phyloP scores from a whole-genome alignment of 768 basidiomycete genomes.

The Tricholoma sp. region DNA sequence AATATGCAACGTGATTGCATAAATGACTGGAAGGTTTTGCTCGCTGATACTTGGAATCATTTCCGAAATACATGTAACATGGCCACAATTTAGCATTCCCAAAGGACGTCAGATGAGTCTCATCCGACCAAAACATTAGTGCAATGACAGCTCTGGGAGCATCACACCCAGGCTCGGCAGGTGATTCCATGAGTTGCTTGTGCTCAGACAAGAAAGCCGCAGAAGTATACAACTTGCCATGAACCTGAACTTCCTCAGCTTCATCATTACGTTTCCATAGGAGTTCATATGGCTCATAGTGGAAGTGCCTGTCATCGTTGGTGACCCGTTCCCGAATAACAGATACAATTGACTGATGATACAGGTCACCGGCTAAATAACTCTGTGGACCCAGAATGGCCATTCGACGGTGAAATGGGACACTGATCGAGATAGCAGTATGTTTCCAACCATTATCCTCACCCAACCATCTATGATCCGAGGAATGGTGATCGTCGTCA shows the following conservation, averaged over 20 bases:
- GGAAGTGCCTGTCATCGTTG: background rate
- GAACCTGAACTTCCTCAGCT: conserved; percentile 2
- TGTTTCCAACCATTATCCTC: too few relatives aligned
- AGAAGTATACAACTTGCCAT: conserved; percentile 14
- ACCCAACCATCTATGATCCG: background rate
- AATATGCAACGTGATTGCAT: conserved; percentile 3
- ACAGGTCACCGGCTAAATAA: background rate
- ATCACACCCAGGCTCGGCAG: background rate
- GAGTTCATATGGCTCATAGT: background rate
- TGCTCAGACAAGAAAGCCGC: conserved; percentile 2
- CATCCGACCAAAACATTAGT: too few relatives aligned
- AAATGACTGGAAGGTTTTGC: too few relatives aligned
- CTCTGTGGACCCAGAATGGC: background rate
- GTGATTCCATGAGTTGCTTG: background rate
- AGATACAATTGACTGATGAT: background rate
- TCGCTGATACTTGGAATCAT: too few relatives aligned
- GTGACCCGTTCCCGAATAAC: conserved; percentile 6
- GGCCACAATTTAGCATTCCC: too few relatives aligned
- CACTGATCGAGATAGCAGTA: too few relatives aligned
- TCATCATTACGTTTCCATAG: too few relatives aligned
- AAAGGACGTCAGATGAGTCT: too few relatives aligned
- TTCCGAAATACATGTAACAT: too few relatives aligned
- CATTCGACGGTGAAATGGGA: conserved; percentile 11
- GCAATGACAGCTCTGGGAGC: too few relatives aligned
- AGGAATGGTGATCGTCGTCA: background rate